A percentile compares a stretch with the other conserved stretches of the same genome.
Evolutionary conservation across 305 asterid genomes (phyloP).

Genomic region (Fraxinus angustifolia): DNA sequence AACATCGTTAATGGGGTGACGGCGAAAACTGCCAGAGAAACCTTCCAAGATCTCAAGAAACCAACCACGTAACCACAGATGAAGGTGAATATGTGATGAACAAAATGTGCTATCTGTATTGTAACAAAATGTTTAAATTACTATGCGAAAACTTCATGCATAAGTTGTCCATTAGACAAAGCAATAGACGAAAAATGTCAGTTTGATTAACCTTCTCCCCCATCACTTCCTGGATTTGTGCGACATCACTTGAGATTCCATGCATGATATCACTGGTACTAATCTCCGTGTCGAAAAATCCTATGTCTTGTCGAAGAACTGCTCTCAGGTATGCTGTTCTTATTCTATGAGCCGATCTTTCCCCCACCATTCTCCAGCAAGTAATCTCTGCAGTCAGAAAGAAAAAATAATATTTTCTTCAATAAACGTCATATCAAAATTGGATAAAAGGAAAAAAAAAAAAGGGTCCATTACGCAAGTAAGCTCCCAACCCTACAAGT

Average conservation of each 20-base stretch:
- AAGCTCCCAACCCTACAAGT: constrained; percentile 69
- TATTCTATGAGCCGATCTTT: constrained; percentile 73
- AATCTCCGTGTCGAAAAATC: constrained; percentile 66
- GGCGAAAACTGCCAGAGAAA: constrained; percentile 69
- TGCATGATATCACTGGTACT: constrained; percentile 83
- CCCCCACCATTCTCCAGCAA: constrained; percentile 87
- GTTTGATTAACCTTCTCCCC: constrained; percentile 62
- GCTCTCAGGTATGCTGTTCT: constrained; percentile 75
- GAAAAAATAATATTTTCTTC: not conserved
- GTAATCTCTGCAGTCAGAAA: constrained; percentile 49
- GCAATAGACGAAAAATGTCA: not conserved
- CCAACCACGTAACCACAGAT: constrained; percentile 70
- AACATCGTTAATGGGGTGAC: constrained; percentile 83
- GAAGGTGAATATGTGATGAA: constrained; percentile 78
- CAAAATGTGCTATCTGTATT: constrained; percentile 77
- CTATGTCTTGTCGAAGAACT: constrained; percentile 66
- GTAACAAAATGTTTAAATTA: constrained; percentile 15
- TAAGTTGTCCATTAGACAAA: not conserved
- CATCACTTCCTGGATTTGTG: constrained; percentile 90
- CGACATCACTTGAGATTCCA: constrained; percentile 87
- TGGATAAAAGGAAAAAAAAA: constrained; percentile 3
- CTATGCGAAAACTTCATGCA: not conserved
- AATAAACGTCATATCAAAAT: not conserved
- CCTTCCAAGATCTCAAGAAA: constrained; percentile 59
- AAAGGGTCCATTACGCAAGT: constrained; percentile 46